Percentiles rank a stretch among this genome's conserved stretches.
phyloP scores from a whole-genome alignment of 2,329 filamentous ascomycete species.

The Fusarium verticillioides region DNA sequence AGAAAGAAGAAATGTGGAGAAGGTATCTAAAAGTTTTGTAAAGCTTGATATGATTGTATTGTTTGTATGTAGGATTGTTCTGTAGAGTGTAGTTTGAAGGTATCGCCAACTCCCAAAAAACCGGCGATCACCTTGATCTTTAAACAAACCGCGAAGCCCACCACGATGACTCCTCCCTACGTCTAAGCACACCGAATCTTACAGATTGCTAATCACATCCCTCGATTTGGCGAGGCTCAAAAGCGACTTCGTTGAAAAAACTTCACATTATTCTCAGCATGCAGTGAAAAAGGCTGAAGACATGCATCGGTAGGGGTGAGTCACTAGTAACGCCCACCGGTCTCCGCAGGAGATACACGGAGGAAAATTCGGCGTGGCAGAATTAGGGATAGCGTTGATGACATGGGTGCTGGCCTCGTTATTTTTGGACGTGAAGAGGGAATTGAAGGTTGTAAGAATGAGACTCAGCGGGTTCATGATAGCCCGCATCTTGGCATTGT shows the following conservation, averaged over 20 bases:
- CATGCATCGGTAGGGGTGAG: conserved; percentile 22
- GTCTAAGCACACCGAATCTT: not conserved
- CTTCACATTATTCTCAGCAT: not conserved
- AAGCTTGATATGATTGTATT: not conserved
- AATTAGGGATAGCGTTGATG: conserved; percentile 33
- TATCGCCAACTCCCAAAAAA: not conserved
- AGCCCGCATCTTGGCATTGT: not conserved
- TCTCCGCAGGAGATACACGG: conserved; percentile 14
- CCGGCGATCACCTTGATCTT: conserved; percentile 17
- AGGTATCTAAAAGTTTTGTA: not conserved
- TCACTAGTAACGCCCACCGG: conserved; percentile 21
- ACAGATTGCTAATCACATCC: conserved; percentile 18
- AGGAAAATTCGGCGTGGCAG: conserved; percentile 31
- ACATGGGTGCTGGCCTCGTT: not conserved
- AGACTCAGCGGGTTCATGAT: not conserved
- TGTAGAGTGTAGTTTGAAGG: not conserved
- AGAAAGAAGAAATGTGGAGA: not conserved
- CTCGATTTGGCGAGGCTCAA: conserved; percentile 8
- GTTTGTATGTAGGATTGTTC: not conserved
- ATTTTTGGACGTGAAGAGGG: not conserved
- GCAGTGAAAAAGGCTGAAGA: not conserved
- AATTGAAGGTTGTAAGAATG: not conserved
- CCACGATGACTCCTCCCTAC: conserved; percentile 14
- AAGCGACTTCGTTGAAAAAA: not conserved
- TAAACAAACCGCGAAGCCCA: conserved; percentile 19